These are phyloP conservation scores for Ploettnerulaceae sp. DNA, from an alignment of 2,329 filamentous ascomycete genomes.

Conservation along the genomic window DNA sequence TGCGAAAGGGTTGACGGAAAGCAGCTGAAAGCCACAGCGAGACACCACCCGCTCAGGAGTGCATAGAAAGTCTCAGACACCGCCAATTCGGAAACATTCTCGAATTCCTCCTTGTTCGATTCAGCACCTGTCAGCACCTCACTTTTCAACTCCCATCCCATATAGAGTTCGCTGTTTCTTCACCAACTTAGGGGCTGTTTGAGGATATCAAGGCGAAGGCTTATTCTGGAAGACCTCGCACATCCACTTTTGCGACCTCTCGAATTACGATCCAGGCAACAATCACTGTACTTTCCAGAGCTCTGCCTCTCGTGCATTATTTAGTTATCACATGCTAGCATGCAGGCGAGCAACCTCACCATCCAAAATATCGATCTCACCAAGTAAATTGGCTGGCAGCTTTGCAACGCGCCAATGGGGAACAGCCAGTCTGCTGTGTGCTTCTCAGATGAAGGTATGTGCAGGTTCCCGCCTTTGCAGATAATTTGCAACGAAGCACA, in stretches of 20 bases:
- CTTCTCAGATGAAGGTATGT: constrained; percentile 85
- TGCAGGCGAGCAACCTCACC: constrained; percentile 22
- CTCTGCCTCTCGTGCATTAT: constrained; percentile 10
- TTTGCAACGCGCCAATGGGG: constrained; percentile 58
- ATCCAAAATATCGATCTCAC: constrained; percentile 9
- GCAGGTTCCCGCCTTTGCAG: constrained; percentile 3
- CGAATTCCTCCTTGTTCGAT: constrained; percentile 10
- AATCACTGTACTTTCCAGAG: not conserved
- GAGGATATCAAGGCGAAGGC: constrained; percentile 1
- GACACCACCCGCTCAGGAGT: not conserved
- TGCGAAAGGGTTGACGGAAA: no score
- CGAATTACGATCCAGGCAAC: not conserved
- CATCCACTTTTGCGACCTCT: not conserved
- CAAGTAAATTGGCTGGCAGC: constrained; percentile 9
- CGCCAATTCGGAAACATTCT: constrained; percentile 12
- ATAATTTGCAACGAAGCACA: not conserved
- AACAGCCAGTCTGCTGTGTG: constrained; percentile 90
- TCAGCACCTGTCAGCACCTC: not conserved
- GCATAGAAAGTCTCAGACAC: constrained; percentile 11
- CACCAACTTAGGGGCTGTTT: not conserved
- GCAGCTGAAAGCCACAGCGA: constrained; percentile 17
- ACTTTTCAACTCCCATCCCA: not conserved
- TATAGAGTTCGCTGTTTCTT: not conserved
- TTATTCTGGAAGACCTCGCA: constrained; percentile 1
- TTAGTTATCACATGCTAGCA: constrained; percentile 13